A percentile compares a stretch with the other conserved stretches of the same genome.
These are phyloP conservation scores for Gremmenia infestans DNA, from an alignment of 2,329 filamentous ascomycete genomes.

Conservation along the genomic window DNA sequence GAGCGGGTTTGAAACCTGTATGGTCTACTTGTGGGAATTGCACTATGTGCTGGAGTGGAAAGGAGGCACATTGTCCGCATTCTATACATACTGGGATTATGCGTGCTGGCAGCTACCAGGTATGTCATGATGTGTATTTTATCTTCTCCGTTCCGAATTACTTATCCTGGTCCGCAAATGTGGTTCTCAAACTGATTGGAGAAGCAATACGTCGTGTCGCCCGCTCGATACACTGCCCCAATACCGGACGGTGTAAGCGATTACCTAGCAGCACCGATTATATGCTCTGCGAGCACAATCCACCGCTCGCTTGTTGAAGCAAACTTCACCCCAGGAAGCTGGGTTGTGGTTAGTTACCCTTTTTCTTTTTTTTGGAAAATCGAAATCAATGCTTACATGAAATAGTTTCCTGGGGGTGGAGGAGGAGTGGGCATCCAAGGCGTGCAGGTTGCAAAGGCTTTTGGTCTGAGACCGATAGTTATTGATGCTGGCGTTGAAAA, in stretches of 20 bases:
- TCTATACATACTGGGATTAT: no score
- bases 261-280: conserved; percentile 53
- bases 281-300: conserved; percentile 55
- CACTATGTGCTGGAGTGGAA: conserved; percentile 45
- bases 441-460: conserved; percentile 25
- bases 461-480: conserved; percentile 22
- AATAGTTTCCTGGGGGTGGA: conserved; percentile 18
- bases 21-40: conserved; percentile 47
- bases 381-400: no score
- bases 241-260: conserved; percentile 52
- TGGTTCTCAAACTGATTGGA: not conserved
- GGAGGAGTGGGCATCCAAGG: conserved; percentile 27
- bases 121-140: no score
- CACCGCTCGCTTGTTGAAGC: conserved; percentile 51
- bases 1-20: conserved; percentile 48
- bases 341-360: conserved; percentile 14
- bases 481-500: conserved; percentile 23
- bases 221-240: conserved; percentile 39
- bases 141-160: no score
- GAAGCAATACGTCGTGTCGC: conserved; percentile 54
- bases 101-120: no score
- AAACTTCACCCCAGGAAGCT: conserved; percentile 28
- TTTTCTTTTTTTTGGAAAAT: no score
- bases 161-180: not conserved
- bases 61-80: conserved; percentile 32